These are phyloP conservation scores for Lathyrus tuberosus DNA, from an alignment of 306 rosid species.

Conservation along the genomic window DNA sequence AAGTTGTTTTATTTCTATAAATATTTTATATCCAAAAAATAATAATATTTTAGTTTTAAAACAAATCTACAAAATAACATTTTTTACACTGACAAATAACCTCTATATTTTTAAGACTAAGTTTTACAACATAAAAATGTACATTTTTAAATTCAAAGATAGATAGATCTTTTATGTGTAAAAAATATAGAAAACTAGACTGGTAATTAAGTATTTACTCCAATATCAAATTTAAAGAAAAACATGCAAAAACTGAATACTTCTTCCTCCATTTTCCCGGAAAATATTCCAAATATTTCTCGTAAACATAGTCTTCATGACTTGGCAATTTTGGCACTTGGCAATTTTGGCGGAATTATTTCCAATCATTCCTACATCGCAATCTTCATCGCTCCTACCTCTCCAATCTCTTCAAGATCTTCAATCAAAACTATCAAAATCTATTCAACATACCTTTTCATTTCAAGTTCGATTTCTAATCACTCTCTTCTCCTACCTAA, in stretches of 20 bases:
- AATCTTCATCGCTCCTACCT: neutral
- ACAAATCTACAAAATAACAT: no score
- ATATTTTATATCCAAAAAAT: no score
- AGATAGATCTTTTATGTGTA: no score
- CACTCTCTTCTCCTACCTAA: neutral
- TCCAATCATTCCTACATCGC: neutral
- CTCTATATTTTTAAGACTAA: no score
- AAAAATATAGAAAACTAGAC: no score
- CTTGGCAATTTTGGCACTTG: conserved; percentile 3
- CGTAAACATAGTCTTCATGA: conserved; percentile 5
- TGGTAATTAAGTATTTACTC: no score
- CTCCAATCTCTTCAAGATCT: neutral
- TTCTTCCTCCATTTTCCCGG: neutral
- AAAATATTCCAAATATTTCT: conserved; percentile 14
- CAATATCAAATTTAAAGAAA: no score
- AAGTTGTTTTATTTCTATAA: no score
- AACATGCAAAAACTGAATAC: neutral
- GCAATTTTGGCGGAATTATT: conserved; percentile 5
- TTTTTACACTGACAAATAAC: no score
- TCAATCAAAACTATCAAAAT: neutral
- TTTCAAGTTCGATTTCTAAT: neutral
- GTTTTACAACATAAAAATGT: no score
- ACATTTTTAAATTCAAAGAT: no score
- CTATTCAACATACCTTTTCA: neutral
- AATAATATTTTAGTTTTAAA: no score